Percentiles rank a stretch among this genome's conserved stretches.
Evolutionary conservation across 352 stramenopile genomes (phyloP).

Genomic region (Globisporangium nunn): DNA sequence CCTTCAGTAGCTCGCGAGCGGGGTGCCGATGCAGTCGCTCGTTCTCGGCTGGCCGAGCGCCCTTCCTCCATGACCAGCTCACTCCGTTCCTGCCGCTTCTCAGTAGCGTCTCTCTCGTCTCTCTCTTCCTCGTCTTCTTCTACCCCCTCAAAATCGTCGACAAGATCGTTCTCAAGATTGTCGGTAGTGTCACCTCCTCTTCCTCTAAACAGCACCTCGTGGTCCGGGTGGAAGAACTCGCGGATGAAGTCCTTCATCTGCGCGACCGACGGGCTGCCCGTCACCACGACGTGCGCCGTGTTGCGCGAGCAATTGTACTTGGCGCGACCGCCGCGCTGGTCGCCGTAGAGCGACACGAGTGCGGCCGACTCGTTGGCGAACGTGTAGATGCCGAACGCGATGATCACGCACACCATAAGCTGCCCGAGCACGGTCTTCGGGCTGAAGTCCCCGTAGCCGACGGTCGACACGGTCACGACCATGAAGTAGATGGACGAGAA

Average conservation of each 20-base stretch:
- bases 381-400: constrained; percentile 83
- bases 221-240: constrained; percentile 86
- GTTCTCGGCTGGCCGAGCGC: background rate
- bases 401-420: constrained; percentile 73
- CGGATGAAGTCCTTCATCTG: constrained; percentile 85
- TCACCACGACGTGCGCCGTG: constrained; percentile 80
- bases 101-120: no score
- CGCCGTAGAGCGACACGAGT: constrained; percentile 71
- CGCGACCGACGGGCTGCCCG: constrained; percentile 64
- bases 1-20: background rate
- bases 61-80: constrained; percentile 10
- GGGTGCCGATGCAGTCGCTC: no score
- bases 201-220: constrained; percentile 38
- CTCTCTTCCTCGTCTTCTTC: background rate
- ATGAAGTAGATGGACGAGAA: constrained; percentile 88
- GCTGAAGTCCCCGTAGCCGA: constrained; percentile 83
- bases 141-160: background rate
- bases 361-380: constrained; percentile 80
- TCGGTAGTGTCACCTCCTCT: background rate
- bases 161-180: background rate
- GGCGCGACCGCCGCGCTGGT: constrained; percentile 42
- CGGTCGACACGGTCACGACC: constrained; percentile 85
- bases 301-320: constrained; percentile 64
- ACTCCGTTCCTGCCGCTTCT: background rate
- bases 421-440: constrained; percentile 79